Percentiles rank a stretch among this genome's conserved stretches.
These are phyloP conservation scores for Mucor sp. DNA, from an alignment of 371 early-diverging fungal species.

Conservation along the genomic window DNA sequence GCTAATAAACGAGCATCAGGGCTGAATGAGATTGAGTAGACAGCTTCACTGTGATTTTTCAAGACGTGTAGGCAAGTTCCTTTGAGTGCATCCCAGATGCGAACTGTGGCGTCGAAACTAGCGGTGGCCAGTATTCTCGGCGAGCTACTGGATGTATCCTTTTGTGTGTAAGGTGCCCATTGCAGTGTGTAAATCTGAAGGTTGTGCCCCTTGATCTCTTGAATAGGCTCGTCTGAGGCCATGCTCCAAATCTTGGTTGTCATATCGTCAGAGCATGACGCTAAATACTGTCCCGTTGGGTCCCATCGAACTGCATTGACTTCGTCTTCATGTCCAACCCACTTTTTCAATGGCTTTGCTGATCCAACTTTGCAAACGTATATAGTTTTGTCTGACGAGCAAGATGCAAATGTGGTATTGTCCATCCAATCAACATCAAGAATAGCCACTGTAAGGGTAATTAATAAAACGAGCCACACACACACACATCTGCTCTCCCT, in stretches of 20 bases:
- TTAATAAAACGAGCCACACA: neutral
- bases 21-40: constrained; percentile 87
- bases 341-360: constrained; percentile 65
- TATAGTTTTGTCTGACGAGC: constrained; percentile 83
- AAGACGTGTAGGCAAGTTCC: constrained; percentile 78
- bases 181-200: constrained; percentile 78
- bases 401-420: constrained; percentile 89
- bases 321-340: constrained; percentile 83
- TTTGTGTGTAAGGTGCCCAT: constrained; percentile 55
- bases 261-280: constrained; percentile 92
- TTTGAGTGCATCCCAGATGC: constrained; percentile 86
- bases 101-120: constrained; percentile 88
- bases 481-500: too few species aligned
- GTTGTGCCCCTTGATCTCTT: constrained; percentile 72
- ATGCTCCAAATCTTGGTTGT: constrained; percentile 72
- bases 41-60: constrained; percentile 75
- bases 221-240: constrained; percentile 45
- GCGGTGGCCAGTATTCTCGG: constrained; percentile 73
- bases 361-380: constrained; percentile 78
- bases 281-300: constrained; percentile 77
- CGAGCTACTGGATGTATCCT: constrained; percentile 14
- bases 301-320: constrained; percentile 93
- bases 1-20: constrained; percentile 85
- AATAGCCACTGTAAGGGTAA: constrained; percentile 53
- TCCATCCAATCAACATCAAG: constrained; percentile 95